Base-by-base conservation (phyloP, 257 asterid genomes). In the Petunia axillaris region DNA sequence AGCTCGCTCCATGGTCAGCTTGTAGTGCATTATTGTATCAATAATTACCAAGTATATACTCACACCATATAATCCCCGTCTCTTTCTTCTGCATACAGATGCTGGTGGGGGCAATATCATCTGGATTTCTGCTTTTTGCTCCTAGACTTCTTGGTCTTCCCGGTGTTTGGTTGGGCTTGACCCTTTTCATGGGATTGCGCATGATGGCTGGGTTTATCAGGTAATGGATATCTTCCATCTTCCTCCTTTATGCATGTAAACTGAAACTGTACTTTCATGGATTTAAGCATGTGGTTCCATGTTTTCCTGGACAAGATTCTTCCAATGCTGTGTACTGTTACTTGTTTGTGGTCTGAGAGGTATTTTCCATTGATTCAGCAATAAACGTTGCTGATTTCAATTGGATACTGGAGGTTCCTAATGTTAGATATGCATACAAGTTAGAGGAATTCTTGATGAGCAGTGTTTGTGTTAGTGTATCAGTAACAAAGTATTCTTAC, bases 101-200 rank as follows among this genome's bases (percentile, higher is more conserved):
- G 95, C 65, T 91, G 86, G 85, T 90, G 80, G 98, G 98, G 80
- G 93, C 91, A 70, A 85, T 93, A 80, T 93, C 98, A 40, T 93
- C 96, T 44, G 82, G 83, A 53, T 92, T 87, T 85, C 79, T 95
- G 92, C 82, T 95, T 58, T 90, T 75, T 76, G 97, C 96, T 85
- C 89, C 98, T 58, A 83, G 78, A 75, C 76, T 68, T 50, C 81
- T 88, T 68, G 99, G 99, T 60, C 98, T 95, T 80, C 88, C 85
- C 9, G 99, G 99, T 83, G 97, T 95, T 83, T 95, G 99, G 99
- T 84, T 82, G 14, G 99, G 99, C 80, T 85, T 95, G 88, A 82
- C 94, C 79, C 91, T 95, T 58, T 85, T 95, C 90, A 93, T 95
- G 99, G 91, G 90, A 79, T 90, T 95, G 75, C 89, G 99, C 81